These are phyloP conservation scores for Heliosperma pusillum DNA, from an alignment of 148 eudicot species.

Conservation along the genomic window DNA sequence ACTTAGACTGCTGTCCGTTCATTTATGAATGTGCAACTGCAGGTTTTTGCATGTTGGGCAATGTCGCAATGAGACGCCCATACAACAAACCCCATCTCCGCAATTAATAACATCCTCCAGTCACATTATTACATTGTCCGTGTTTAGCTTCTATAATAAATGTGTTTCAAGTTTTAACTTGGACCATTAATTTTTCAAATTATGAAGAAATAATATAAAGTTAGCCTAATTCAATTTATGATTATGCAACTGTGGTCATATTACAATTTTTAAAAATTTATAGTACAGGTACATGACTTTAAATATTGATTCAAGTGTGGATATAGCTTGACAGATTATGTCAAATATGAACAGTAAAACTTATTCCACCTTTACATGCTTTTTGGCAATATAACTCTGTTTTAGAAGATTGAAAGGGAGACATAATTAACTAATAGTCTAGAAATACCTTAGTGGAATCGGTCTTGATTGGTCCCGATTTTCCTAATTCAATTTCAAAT, in stretches of 20 bases:
- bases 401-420: neutral
- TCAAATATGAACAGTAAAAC: neutral
- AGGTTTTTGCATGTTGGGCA: neutral
- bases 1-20: slow-evolving; percentile 5
- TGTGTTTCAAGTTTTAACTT: neutral
- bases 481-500: neutral
- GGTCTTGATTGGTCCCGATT: neutral
- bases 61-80: neutral
- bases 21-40: slow-evolving; percentile 5
- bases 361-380: neutral
- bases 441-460: neutral
- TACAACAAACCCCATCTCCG: neutral
- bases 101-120: neutral
- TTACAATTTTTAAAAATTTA: too few relatives aligned
- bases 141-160: neutral
- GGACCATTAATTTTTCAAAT: neutral
- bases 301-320: neutral
- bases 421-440: neutral
- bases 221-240: too few relatives aligned
- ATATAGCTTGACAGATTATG: neutral
- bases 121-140: neutral
- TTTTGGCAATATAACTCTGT: neutral
- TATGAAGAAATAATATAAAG: neutral
- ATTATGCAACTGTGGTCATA: neutral
- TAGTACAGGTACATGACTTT: neutral